Base-by-base conservation (phyloP, 176 grass and related monocot genomes). In the Cocos nucifera region DNA sequence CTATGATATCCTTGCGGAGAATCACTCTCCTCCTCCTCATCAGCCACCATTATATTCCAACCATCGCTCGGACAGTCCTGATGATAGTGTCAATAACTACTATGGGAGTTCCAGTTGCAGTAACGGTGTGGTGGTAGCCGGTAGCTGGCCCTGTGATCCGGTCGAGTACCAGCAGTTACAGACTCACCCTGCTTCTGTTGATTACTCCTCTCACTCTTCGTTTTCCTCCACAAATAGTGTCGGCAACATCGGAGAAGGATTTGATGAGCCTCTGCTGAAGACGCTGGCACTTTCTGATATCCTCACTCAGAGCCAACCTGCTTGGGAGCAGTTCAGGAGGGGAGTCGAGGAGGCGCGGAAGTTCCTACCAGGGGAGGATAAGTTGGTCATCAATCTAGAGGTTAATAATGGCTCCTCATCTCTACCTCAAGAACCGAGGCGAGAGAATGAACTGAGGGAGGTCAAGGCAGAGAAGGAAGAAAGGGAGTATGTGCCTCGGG, bases 1-100 rank as follows among this genome's bases (percentile, higher is more conserved):
- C 75, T 79, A 82, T 48, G 84, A 87, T 32, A 79, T 87, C 67
- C 75, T 87, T 26, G 77, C 50, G 17, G 39, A 19, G 67, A 65
- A 54, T 49, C 44, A 24, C 28, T 25, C 53, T 19, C 35, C 65
- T 29, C 23, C 70, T 67, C 67, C 22, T 30, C 21, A 65, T 14
- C 44, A 65, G 15, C 62, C 48, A 7, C 62, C 62, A 3, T 12
- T 51, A 22, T 5, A 51, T 65, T 51, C 62, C 35, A 51, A 17
- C 15, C 19, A 9, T 51, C 26, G 48, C 15, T 17, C 19, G 12
- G 35, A 65, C 2, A 65, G 39, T 35, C 44, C 48, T 50, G 48
- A 64, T 8, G 62, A 65, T 15, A 18, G 62, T 7, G 21, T 8
- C 15, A 15, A 9, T 17, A 24, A 51, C 48, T 5, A 24, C 62